phyloP scores from a whole-genome alignment of 306 rosid species.

The Sindora glabra region DNA sequence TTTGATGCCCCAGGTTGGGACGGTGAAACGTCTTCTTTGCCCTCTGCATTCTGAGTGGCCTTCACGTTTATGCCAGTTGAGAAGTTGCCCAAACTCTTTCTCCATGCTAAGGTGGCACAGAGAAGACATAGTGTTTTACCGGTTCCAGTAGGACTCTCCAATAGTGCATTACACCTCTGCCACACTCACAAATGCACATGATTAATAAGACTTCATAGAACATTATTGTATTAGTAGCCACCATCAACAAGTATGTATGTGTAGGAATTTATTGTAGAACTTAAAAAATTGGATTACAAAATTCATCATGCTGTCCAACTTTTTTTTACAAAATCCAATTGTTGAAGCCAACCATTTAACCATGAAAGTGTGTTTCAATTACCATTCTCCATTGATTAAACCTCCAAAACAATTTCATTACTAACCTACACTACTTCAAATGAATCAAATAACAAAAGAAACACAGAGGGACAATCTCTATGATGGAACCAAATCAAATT shows the following conservation, averaged over 20 bases:
- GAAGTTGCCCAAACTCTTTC: conserved; percentile 83
- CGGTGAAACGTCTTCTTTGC: conserved; percentile 11
- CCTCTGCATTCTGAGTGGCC: conserved; percentile 32
- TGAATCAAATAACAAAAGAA: not conserved
- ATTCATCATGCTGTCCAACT: not conserved
- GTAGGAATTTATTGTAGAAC: no score
- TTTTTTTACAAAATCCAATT: no score
- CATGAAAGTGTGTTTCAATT: not conserved
- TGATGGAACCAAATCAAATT: not conserved
- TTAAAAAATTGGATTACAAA: not conserved
- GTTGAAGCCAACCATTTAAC: not conserved
- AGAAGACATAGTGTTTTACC: conserved; percentile 95
- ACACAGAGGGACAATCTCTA: not conserved
- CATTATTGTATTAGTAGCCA: not conserved
- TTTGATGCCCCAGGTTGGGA: conserved; percentile 35
- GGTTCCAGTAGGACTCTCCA: conserved; percentile 99
- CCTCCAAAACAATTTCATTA: not conserved
- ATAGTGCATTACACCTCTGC: conserved; percentile 74
- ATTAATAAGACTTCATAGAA: not conserved
- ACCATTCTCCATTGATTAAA: not conserved
- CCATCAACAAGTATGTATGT: not conserved
- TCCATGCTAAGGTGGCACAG: conserved; percentile 91
- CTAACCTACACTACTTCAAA: not conserved
- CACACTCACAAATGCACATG: conserved; percentile 2
- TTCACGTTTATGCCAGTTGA: conserved; percentile 40